A percentile compares a stretch with the other conserved stretches of the same genome.
phyloP scores from a whole-genome alignment of 2,329 filamentous ascomycete genomes.

The Aureobasidium zeae region DNA sequence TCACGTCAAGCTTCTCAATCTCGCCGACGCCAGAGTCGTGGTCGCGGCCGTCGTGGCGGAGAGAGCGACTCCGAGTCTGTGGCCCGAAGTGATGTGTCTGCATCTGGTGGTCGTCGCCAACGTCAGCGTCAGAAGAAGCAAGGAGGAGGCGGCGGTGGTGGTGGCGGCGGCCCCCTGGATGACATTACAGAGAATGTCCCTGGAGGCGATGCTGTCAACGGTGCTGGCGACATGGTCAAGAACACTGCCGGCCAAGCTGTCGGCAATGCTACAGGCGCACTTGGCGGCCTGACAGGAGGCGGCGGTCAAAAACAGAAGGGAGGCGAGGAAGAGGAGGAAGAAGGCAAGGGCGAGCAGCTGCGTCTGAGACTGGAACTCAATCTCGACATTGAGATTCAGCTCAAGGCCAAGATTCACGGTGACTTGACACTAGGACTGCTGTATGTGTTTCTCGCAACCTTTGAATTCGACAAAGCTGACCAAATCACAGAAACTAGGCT shows the following conservation, averaged over 20 bases:
- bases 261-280: slow-evolving; percentile 35
- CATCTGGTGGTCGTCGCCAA: slow-evolving; percentile 46
- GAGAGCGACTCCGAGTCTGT: slow-evolving; percentile 47
- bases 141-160: slow-evolving; percentile 33
- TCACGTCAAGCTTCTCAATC: slow-evolving; percentile 34
- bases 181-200: slow-evolving; percentile 47
- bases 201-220: slow-evolving; percentile 44
- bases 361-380: slow-evolving; percentile 51
- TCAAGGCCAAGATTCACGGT: slow-evolving; percentile 57
- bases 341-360: slow-evolving; percentile 41
- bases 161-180: slow-evolving; percentile 41
- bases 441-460: slow-evolving; percentile 30
- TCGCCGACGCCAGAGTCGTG: slow-evolving; percentile 41
- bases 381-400: slow-evolving; percentile 52
- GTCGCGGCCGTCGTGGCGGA: slow-evolving; percentile 35
- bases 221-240: slow-evolving; percentile 48
- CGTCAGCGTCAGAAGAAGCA: slow-evolving; percentile 45
- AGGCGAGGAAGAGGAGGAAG: slow-evolving; percentile 28
- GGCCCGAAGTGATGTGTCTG: slow-evolving; percentile 45
- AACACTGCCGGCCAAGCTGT: slow-evolving; percentile 43
- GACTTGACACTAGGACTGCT: slow-evolving; percentile 51
- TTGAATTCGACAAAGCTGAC: slow-evolving; percentile 2
- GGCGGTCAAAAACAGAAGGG: slow-evolving; percentile 24
- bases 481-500: slow-evolving; percentile 14
- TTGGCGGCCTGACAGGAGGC: slow-evolving; percentile 41